phyloP scores from a whole-genome alignment of 495 filamentous ascomycete genomes.

The Penicillium bovifimosum region DNA sequence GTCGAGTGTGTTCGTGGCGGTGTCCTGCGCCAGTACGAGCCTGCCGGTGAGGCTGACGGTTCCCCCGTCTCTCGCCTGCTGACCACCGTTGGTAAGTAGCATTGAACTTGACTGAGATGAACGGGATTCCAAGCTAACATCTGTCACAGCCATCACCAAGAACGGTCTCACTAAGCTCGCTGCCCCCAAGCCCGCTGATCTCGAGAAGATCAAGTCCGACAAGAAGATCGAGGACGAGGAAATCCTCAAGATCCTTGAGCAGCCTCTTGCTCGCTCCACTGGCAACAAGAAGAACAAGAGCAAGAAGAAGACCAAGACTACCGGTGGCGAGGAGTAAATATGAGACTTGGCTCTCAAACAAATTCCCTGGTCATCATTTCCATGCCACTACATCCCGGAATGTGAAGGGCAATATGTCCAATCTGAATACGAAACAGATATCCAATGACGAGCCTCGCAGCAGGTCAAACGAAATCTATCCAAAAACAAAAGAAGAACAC shows the following conservation, averaged over 20 bases:
- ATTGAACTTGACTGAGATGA: slow-evolving; percentile 1
- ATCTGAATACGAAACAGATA: slow-evolving; percentile 22
- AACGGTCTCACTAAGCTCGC: slow-evolving; percentile 85
- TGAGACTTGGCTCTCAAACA: slow-evolving; percentile 3
- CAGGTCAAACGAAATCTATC: slow-evolving; percentile 14
- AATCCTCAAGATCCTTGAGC: slow-evolving; percentile 86
- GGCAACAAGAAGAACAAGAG: slow-evolving; percentile 69
- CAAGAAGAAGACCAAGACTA: slow-evolving; percentile 83
- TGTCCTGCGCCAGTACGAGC: slow-evolving; percentile 91
- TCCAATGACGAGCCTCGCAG: slow-evolving; percentile 20
- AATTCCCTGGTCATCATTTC: slow-evolving; percentile 4
- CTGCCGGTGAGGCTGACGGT: slow-evolving; percentile 85
- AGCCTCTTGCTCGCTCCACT: slow-evolving; percentile 69
- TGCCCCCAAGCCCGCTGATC: slow-evolving; percentile 63
- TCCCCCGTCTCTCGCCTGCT: slow-evolving; percentile 77
- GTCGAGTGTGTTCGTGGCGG: slow-evolving; percentile 89
- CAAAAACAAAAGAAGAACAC: slow-evolving; percentile 10
- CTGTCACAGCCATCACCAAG: slow-evolving; percentile 80
- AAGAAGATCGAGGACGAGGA: slow-evolving; percentile 98
- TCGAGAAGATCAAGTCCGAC: slow-evolving; percentile 79
- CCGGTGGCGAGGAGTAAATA: slow-evolving; percentile 56
- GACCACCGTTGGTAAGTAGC: slow-evolving; percentile 77
- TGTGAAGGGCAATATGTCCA: slow-evolving; percentile 8
- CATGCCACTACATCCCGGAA: slow-evolving; percentile 10
- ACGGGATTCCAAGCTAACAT: slow-evolving; percentile 13